Evolutionary conservation across 2,329 filamentous ascomycete genomes (phyloP).

Genomic region (Aspergillus costaricaensis): DNA sequence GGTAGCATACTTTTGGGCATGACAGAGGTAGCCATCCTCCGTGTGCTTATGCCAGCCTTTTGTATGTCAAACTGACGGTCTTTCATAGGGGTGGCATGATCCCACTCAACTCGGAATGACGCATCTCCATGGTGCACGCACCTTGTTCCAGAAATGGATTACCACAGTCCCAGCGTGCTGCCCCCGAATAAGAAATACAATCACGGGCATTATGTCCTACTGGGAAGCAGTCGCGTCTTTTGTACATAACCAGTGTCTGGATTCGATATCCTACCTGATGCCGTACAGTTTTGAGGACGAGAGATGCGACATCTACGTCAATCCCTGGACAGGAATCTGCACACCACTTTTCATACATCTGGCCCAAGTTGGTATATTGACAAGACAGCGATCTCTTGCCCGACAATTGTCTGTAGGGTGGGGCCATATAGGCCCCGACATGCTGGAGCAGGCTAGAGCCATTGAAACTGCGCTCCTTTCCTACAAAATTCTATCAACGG

Average conservation of each 20-base stretch:
- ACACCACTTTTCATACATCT: constrained; percentile 11
- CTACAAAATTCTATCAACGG: background rate
- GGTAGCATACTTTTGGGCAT: constrained; percentile 3
- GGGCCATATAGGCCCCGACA: background rate
- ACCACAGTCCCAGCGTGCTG: background rate
- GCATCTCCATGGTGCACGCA: constrained; percentile 1
- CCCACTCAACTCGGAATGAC: background rate
- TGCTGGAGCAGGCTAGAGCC: background rate
- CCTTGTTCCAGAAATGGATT: background rate
- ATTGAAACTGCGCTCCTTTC: background rate
- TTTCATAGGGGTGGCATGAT: constrained; percentile 2
- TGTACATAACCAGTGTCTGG: background rate
- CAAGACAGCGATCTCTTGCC: background rate
- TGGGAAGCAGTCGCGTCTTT: constrained; percentile 7
- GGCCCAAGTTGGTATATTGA: constrained; percentile 1
- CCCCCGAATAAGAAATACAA: background rate
- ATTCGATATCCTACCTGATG: background rate
- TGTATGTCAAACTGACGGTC: background rate
- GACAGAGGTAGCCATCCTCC: background rate
- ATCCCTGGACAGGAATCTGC: constrained; percentile 8
- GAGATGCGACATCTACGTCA: background rate
- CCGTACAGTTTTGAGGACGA: background rate
- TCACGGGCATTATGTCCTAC: background rate
- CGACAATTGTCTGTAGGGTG: background rate
- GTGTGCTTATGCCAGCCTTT: background rate